Base-by-base conservation (phyloP, 768 basidiomycete genomes). In the Psilocybe sp. region DNA sequence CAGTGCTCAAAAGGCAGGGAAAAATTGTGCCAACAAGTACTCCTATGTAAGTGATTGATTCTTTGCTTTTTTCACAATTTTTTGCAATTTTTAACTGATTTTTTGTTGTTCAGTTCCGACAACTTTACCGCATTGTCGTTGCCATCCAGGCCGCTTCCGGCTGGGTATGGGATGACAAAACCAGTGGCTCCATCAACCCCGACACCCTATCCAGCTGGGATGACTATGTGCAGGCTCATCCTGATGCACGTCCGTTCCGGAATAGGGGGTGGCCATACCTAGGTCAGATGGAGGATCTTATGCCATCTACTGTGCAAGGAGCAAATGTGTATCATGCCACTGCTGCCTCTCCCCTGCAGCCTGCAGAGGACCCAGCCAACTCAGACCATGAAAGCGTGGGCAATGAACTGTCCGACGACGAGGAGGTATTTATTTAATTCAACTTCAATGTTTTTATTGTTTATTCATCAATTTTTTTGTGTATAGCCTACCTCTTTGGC, bases 211-310 rank as follows among this genome's bases (percentile, higher is more conserved):
- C 54, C 11, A 32, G 35, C 16, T 57, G 55, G 55, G 48, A 53
- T 11, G 37, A 36, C 5, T 57, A 50, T 50, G 41, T 57, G 9
- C 36, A 49, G 40, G 34, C 44, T 9, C 46, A 54, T 39, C 55
- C 55, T 1, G 44, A 19, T 15, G 55, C 53, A 4, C 53, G 54
- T 20, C 53, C 55, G 10, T 56, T 56, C 35, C 35, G 32, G 4
- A 56, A 56, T 44, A 53, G 50, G 37, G 55, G 55, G 14, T 56
- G 53, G 55, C 47, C 32, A 18, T 31, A 54, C 39, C 28, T 53
- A n/a, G 10, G 16, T 18, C 44, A 45, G n/a, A 44, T 56, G 34
- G 45, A 34, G 14, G 23, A 18, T 11, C 19, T 56, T 2, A 49
- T 53, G 47, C 52, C 55, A 12, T 13, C 47, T n/a, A 37, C 16